Base-by-base conservation (phyloP, 2,329 filamentous ascomycete species). In the Nothophoma quercina region DNA sequence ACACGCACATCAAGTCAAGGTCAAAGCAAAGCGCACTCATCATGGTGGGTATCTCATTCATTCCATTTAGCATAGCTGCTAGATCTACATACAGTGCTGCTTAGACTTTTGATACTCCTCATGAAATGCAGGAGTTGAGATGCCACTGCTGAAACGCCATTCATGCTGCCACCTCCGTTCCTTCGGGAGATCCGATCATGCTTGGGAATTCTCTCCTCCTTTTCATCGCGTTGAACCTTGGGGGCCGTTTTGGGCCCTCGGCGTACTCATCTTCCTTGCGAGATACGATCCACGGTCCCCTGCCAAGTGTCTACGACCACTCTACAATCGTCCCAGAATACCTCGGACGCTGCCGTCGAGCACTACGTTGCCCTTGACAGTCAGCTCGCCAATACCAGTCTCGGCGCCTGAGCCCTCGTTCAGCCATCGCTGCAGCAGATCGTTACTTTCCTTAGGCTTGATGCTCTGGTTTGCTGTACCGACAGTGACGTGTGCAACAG, bases 381-480 rank as follows among this genome's bases (percentile, higher is more conserved):
- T 77, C 15, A 79, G 64, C 64, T 87, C 85, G 32, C 74, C 75
- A 48, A 87, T 84, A 0, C 82, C 83, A 4, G 73, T 81, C n/a
- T 75, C 69, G 6, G 72, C 76, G 2, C 68, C 81, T 67, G 73
- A 79, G 0, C 85, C 85, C 41, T 77, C 73, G 57, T 88, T 81
- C 56, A 95, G 70, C 93, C 93, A 98, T 54, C 80, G 80, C 58
- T 81, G 81, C 51, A 99, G 74, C 68, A 99, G 64, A 53, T 91
- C 87, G 69, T 99, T 99, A 77, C 93, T 96, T 79, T 99, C 93
- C 75, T 90, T 93, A 0, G 95, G 93, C 78, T 97, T 98, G 66
- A 98, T 85, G 7, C 80, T 74, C 38, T 81, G 75, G 60, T 87
- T 83, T 8, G 86, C 85, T 0, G 95, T 99, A 16, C 95, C 95